These are phyloP conservation scores for Thelonectria olida DNA, from an alignment of 2,329 filamentous ascomycete species.

Conservation along the genomic window DNA sequence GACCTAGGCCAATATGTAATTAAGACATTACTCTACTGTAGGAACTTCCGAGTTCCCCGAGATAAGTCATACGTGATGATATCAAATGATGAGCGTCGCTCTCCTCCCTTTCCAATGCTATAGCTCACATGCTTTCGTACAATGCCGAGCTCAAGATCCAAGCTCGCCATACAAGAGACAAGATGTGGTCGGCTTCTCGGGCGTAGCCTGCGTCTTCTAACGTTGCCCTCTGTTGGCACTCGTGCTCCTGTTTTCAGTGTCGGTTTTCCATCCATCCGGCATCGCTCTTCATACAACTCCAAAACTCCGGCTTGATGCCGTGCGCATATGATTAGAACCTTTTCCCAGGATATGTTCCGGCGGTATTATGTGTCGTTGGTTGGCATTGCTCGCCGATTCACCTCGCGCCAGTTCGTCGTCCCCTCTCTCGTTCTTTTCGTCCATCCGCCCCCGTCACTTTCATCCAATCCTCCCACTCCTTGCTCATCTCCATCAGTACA, in stretches of 20 bases:
- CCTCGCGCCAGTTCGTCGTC: conserved; percentile 39
- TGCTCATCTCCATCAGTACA: conserved; percentile 92
- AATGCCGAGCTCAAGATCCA: not conserved
- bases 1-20: conserved; percentile 20
- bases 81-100: conserved; percentile 16
- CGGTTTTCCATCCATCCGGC: too few species aligned
- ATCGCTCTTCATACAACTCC: too few species aligned
- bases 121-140: not conserved
- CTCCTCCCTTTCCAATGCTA: not conserved
- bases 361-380: not conserved
- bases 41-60: conserved; percentile 24
- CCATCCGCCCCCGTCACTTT: conserved; percentile 61
- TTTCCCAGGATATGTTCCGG: not conserved
- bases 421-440: conserved; percentile 45
- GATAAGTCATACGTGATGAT: conserved; percentile 38
- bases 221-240: too few species aligned
- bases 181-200: too few species aligned
- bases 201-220: too few species aligned
- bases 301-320: not conserved
- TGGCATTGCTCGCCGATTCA: not conserved
- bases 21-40: conserved; percentile 35
- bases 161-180: not conserved
- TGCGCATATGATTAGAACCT: not conserved
- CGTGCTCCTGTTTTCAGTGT: too few species aligned
- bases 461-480: conserved; percentile 92